Conservation (phyloP, 345 rosid genomes). For the Populus nigra region DNA sequence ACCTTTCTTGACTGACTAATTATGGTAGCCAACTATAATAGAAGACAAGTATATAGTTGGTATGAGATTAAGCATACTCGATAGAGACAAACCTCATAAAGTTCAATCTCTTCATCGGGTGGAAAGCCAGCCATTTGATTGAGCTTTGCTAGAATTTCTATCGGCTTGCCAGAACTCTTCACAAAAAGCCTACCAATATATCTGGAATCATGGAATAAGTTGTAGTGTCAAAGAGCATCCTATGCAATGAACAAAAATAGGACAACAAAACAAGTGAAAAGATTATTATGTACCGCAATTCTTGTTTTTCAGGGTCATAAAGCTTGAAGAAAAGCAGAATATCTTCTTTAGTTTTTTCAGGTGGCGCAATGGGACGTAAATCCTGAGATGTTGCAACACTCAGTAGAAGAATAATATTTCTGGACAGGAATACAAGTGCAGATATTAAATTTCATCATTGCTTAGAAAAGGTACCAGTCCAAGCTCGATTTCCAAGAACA, state of each 20-base stretch:
- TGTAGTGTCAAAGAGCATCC: conserved; percentile 17
- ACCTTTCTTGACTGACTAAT: not conserved
- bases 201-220: conserved; percentile 40
- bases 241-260: not conserved
- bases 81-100: conserved; percentile 66
- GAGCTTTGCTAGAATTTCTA: conserved; percentile 65
- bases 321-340: conserved; percentile 88
- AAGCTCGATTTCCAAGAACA: conserved; percentile 81
- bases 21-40: not conserved
- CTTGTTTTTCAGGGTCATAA: conserved; percentile 75
- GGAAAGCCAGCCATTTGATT: conserved; percentile 91
- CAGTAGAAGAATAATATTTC: not conserved
- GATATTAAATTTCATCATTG: not conserved
- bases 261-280: not conserved
- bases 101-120: conserved; percentile 82
- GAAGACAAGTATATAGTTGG: not conserved
- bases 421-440: not conserved
- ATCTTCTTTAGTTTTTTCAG: conserved; percentile 69
- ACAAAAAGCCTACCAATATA: conserved; percentile 83
- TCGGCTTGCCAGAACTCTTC: conserved; percentile 72
- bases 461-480: conserved; percentile 55
- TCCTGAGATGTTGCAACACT: conserved; percentile 46
- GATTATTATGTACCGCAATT: conserved; percentile 55
- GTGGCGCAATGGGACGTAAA: conserved; percentile 55
- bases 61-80: not conserved